Evolutionary conservation across 1,139 yeast genomes (phyloP), one percentile per base, ranked within the genome.

Genomic region (Pichia sp.): DNA sequence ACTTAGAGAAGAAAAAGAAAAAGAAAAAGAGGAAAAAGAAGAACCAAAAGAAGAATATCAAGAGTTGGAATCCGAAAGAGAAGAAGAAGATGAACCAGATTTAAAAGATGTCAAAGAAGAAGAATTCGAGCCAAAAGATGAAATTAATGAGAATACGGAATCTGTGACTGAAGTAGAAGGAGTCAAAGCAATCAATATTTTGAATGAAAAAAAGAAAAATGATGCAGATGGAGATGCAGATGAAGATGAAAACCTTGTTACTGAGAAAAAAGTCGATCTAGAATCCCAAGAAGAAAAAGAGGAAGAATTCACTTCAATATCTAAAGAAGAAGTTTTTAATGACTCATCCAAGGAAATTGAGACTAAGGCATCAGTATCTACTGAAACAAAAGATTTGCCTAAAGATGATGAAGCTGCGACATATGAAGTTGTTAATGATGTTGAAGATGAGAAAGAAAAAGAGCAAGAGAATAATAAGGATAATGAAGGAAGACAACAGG

Each of bases 1-100:
- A 16, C 44, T 30, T 11, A 47, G 42, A 32, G 51, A 52, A 23
- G 74, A 68, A 39, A 26, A 46, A 23, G 44, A 33, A 16, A 46
- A 43, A 28, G 51, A 52, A 22, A 74, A 68, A 40, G 76, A 73
- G 49, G 68, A 68, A 47, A 70, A 68, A 45, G 71, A 66, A 40
- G 69, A 56, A 4, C 64, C 66, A 4, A 68, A 67, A 1, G 69
- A 16, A 6, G 23, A 9, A 30, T 22, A 6, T 7, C 6, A 6
- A 16, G 16, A 16, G 16, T 16, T 16, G 16, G 33, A 30, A 16
- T 9, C 23, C 3, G 37, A 40, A 4, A 28, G 22, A 6, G 39
- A 16, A 11, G 26, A 39, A 20, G 42, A 42, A 20, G 27, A n/a
- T 6, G 26, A 9, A 26, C 28, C 7, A 27, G 28, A 7, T 12